Conservation (phyloP, 2,329 filamentous ascomycete genomes). For the Arthrobotrys musiformis region DNA sequence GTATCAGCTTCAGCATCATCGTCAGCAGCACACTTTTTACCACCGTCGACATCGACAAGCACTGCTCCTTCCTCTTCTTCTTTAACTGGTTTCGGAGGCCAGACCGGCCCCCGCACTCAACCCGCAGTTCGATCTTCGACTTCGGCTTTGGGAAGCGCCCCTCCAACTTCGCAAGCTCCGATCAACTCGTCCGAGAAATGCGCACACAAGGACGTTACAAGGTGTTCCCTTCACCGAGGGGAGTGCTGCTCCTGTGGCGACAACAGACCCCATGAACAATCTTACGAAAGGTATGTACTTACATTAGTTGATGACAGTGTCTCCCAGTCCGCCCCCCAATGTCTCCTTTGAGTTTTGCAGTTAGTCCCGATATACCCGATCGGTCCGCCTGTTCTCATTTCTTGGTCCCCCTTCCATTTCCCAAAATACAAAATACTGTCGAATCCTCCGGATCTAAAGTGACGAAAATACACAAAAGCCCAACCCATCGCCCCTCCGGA, state of each 20-base stretch:
- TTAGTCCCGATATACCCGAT: constrained; percentile 31
- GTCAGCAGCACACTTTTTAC: constrained; percentile 25
- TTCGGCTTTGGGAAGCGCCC: constrained; percentile 16
- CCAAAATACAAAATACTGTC: not conserved
- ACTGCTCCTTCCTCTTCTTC: constrained; percentile 21
- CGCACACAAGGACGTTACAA: constrained; percentile 48
- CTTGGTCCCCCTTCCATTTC: not conserved
- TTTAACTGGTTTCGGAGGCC: constrained; percentile 10
- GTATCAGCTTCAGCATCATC: constrained; percentile 31
- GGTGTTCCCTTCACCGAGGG: constrained; percentile 51
- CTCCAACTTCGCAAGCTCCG: constrained; percentile 17
- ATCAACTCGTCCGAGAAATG: constrained; percentile 46
- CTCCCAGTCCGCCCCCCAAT: not conserved
- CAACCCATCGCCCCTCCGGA: constrained; percentile 12
- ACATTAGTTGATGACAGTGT: not conserved
- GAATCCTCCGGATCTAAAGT: constrained; percentile 39
- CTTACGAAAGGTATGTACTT: constrained; percentile 53
- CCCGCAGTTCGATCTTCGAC: constrained; percentile 20
- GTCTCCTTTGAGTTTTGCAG: constrained; percentile 4
- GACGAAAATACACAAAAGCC: constrained; percentile 34
- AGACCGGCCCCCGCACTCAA: constrained; percentile 32
- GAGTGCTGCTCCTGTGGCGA: constrained; percentile 53
- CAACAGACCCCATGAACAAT: constrained; percentile 46
- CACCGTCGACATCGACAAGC: constrained; percentile 40
- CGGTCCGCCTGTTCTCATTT: constrained; percentile 14